Conservation (phyloP, 2,329 filamentous ascomycete species). For the Xylaria sp. region DNA sequence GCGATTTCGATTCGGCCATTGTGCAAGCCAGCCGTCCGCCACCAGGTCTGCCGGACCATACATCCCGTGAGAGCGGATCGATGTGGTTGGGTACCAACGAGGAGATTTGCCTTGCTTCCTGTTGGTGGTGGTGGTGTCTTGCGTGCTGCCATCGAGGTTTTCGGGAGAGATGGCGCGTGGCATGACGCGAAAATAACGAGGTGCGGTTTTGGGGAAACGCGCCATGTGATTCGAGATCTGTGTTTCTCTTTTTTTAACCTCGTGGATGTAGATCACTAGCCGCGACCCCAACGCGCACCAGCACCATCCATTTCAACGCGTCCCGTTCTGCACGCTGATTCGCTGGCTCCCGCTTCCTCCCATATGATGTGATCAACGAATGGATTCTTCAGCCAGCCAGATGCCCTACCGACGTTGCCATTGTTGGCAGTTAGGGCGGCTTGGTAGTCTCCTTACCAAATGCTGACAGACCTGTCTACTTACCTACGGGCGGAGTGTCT, state of each 20-base stretch:
- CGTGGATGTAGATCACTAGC: neutral
- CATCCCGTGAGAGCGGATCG: neutral
- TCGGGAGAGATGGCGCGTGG: neutral
- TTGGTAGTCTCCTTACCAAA: slow-evolving; percentile 6
- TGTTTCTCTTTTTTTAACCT: neutral
- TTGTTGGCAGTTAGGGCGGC: slow-evolving; percentile 17
- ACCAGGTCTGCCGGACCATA: neutral
- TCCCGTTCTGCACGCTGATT: slow-evolving; percentile 13
- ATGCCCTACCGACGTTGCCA: slow-evolving; percentile 20
- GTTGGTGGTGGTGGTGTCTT: neutral
- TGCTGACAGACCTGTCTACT: slow-evolving; percentile 1
- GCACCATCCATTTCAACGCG: neutral
- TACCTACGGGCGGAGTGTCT: neutral
- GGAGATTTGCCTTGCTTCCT: neutral
- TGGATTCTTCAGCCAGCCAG: slow-evolving; percentile 24
- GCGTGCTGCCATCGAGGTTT: neutral
- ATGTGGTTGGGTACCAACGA: neutral
- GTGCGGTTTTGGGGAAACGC: neutral
- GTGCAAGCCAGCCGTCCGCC: neutral
- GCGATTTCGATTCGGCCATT: neutral
- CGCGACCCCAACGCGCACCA: neutral
- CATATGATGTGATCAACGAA: slow-evolving; percentile 7
- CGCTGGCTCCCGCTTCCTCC: slow-evolving; percentile 2
- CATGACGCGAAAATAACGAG: neutral
- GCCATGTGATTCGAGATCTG: neutral